Evolutionary conservation across 1,139 yeast genomes (phyloP).

Genomic region (Suhomyces kunorum): DNA sequence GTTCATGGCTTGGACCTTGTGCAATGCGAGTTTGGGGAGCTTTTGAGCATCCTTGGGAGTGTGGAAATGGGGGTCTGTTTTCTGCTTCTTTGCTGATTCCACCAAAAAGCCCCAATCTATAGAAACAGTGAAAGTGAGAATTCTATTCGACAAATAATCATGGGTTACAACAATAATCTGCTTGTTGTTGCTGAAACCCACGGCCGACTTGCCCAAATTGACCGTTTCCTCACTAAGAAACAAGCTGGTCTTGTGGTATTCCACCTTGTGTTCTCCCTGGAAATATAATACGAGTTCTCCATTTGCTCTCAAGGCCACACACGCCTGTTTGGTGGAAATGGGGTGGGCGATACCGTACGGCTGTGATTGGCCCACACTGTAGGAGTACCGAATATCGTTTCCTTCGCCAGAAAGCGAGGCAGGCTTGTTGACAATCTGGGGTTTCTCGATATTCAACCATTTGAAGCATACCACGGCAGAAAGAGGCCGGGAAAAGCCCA

Average conservation of each 20-base stretch:
- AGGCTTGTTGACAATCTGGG: slow-evolving; percentile 55
- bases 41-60: slow-evolving; percentile 48
- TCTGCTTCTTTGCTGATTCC: slow-evolving; percentile 50
- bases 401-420: slow-evolving; percentile 37
- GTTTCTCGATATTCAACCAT: slow-evolving; percentile 72
- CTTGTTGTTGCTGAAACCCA: slow-evolving; percentile 60
- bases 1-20: slow-evolving; percentile 32
- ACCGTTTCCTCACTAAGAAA: slow-evolving; percentile 26
- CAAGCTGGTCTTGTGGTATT: slow-evolving; percentile 44
- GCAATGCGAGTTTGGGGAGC: slow-evolving; percentile 28
- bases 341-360: slow-evolving; percentile 73
- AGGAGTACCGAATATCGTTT: slow-evolving; percentile 37
- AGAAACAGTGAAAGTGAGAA: slow-evolving; percentile 49
- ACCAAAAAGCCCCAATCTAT: slow-evolving; percentile 65
- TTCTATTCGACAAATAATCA: slow-evolving; percentile 38
- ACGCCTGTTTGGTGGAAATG: slow-evolving; percentile 66
- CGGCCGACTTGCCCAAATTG: slow-evolving; percentile 49
- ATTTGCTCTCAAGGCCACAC: slow-evolving; percentile 62
- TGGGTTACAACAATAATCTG: slow-evolving; percentile 50
- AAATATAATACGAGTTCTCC: slow-evolving; percentile 62
- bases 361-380: slow-evolving; percentile 59
- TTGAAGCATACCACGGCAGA: slow-evolving; percentile 51
- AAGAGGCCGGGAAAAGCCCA: slow-evolving; percentile 11
- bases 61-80: slow-evolving; percentile 52
- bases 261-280: slow-evolving; percentile 64